Evolutionary conservation across 192 early-diverging fungal species (phyloP).

Genomic region (Funneliformis geosporum): DNA sequence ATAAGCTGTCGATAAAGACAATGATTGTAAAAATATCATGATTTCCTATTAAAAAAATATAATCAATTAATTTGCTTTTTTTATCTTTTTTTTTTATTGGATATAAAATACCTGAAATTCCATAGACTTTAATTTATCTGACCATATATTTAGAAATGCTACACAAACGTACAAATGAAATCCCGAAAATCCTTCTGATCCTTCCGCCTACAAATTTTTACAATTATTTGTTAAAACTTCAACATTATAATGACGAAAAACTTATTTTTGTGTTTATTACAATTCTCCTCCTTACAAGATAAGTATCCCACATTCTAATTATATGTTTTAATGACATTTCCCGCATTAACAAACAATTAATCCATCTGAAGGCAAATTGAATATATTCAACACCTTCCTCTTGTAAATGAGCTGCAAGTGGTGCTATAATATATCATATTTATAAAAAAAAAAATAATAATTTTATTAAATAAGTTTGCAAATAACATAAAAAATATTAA

Average conservation of each 20-base stretch:
- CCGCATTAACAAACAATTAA: constrained; percentile 98
- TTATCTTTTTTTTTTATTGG: background rate
- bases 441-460: no score
- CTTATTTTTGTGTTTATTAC: background rate
- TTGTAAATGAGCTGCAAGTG: constrained; percentile 80
- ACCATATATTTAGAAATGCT: constrained; percentile 96
- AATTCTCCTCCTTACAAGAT: constrained; percentile 58
- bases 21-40: constrained; percentile 89
- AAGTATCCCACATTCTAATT: constrained; percentile 99
- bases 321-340: constrained; percentile 85
- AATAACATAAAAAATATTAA: background rate
- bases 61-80: constrained; percentile 2
- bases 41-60: constrained; percentile 59
- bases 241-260: background rate
- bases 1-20: constrained; percentile 68
- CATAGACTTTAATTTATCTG: constrained; percentile 77
- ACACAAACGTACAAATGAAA: constrained; percentile 99
- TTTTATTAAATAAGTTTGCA: background rate
- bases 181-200: constrained; percentile 87
- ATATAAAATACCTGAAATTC: constrained; percentile 80
- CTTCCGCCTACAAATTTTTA: constrained; percentile 62
- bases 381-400: constrained; percentile 94
- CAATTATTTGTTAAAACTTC: background rate
- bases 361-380: constrained; percentile 99
- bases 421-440: constrained; percentile 48